phyloP scores from a whole-genome alignment of 345 rosid genomes.

The Eucalyptus decipiens region DNA sequence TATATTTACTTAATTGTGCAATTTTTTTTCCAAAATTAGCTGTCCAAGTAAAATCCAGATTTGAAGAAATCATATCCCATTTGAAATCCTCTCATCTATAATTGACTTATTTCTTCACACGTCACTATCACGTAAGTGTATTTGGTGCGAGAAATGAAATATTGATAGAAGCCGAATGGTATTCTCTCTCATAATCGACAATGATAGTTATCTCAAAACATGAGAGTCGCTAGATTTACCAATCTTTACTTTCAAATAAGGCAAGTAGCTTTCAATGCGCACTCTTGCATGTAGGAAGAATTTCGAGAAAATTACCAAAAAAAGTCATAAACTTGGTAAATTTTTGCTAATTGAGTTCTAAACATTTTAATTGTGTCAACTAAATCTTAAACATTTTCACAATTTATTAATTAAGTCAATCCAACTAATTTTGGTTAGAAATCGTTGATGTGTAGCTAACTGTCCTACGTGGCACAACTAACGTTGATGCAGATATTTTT shows the following conservation, averaged over 20 bases:
- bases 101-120: background rate
- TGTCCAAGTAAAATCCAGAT: too few species aligned
- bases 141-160: fast-evolving
- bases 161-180: background rate
- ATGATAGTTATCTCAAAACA: background rate
- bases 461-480: too few species aligned
- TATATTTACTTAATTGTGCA: too few species aligned
- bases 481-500: fast-evolving
- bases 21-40: background rate
- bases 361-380: too few species aligned
- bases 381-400: too few species aligned
- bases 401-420: fast-evolving
- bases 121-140: background rate
- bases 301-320: too few species aligned
- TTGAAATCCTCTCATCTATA: background rate
- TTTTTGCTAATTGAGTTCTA: too few species aligned
- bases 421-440: too few species aligned
- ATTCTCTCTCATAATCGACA: background rate
- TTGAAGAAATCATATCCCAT: background rate
- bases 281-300: background rate
- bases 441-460: fast-evolving
- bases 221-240: background rate
- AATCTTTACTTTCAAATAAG: background rate
- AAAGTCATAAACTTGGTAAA: too few species aligned
- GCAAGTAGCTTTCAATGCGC: background rate